Base-by-base conservation (phyloP, 768 basidiomycete genomes). In the Lactarius tabidus region DNA sequence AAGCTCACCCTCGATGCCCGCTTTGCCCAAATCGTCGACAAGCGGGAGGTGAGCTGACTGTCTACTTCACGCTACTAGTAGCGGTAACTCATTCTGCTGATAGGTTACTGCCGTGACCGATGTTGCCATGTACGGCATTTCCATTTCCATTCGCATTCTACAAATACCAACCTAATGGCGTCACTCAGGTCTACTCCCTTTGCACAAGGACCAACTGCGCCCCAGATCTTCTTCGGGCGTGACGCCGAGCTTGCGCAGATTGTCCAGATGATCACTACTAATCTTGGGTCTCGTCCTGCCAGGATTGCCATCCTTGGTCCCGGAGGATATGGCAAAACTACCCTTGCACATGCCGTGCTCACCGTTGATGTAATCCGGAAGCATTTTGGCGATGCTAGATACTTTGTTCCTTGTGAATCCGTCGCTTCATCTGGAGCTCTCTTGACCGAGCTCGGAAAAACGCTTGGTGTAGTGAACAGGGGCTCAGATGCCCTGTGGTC, bases 331-430 rank as follows among this genome's bases (percentile, higher is more conserved):
- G 48, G 48, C 8, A 51, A 51, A 26, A 51, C 48, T 51, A 51
- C 48, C n/a, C 48, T 51, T 26, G 26, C 39, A 0, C 39, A 18
- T 18, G 39, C 39, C 3, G 39, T 41, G 17, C 39, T 41, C 39
- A 41, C 39, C 18, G 17, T 41, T 41, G 39, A 41, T 15, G 3
- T 6, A 41, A 41, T 41, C 39, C 39, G 17, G 39, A 23, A 51
- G 48, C 48, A 51, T 9, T 77, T 75, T 64, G 66, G 65, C 9
- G 66, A 63, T 15, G 58, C 67, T 33, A 67, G 63, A 18, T 51
- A 51, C 26, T 51, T 51, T 26, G 48, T 51, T 28, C n/a, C 48
- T 9, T 51, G 48, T 28, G 48, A 51, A 51, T 51, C 48, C 1
- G 18, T 51, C 23, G 26, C 48, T 6, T 41, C 39, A 18, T 41